Evolutionary conservation across 2,329 filamentous ascomycete species (phyloP), one percentile per base, ranked within the genome.

Genomic region (Rutstroemia sp.): DNA sequence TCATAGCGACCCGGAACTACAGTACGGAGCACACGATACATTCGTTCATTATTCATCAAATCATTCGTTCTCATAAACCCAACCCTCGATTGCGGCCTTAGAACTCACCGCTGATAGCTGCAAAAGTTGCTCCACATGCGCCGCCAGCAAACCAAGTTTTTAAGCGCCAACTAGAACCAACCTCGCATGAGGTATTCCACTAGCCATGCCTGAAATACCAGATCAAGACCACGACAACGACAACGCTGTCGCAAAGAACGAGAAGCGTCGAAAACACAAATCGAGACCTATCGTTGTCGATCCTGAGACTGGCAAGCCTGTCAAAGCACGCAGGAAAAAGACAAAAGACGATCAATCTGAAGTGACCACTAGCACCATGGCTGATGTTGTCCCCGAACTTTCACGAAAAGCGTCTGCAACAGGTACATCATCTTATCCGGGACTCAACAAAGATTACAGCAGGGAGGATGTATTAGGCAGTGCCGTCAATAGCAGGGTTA

Each of bases 361-460:
- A 8, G 62, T 66, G 50, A 56, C 61, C 38, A 62, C 62, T 14
- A 48, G 56, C 30, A 64, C 64, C 17, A 75, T 75, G 66, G 76
- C 75, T 49, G 76, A 82, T 53, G 68, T 80, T 47, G 75, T 78
- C 12, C 76, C 76, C 21, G 76, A 78, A 65, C 68, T 79, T 40
- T 57, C 67, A 51, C 59, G 68, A 46, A 69, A 67, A 9, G 60
- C 68, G n/a, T 68, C 66, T 53, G 63, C 68, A 10, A 63, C 66
- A 45, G 67, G 67, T 25, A 57, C 66, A 17, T 63, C 61, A 4
- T 69, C 67, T 14, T 95, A 96, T 69, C 89, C 91, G 1, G 79
- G 80, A 10, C 90, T 95, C 72, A 94, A 88, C 73, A 96, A 95
- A 73, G 88, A 88, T 12, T 89, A 95, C 71, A 95, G 90, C 76